Conservation (phyloP, 805 yeast species). For the Monosporozyma siamensis region DNA sequence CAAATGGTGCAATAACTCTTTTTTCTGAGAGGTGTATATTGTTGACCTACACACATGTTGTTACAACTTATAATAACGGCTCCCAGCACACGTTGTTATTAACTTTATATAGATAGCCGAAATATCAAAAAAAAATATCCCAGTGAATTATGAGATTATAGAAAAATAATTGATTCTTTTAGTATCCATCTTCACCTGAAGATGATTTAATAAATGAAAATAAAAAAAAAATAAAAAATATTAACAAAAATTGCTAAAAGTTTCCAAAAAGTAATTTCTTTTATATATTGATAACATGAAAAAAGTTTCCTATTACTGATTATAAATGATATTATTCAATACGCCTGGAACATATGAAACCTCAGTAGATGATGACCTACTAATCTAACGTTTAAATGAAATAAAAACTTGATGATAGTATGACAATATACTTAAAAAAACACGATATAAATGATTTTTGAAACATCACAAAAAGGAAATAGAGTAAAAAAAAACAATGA, state of each 20-base stretch:
- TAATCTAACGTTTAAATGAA: neutral
- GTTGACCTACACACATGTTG: too few species aligned
- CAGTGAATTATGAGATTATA: too few species aligned
- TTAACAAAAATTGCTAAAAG: neutral
- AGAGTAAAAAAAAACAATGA: neutral
- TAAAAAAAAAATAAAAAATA: neutral
- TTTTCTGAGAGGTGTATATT: too few species aligned
- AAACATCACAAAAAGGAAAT: neutral
- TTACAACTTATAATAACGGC: too few species aligned
- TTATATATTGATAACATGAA: neutral
- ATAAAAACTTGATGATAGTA: neutral
- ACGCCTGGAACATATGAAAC: neutral
- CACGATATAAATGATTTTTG: neutral
- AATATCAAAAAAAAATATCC: too few species aligned
- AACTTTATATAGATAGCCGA: too few species aligned
- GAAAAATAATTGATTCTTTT: neutral
- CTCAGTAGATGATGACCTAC: neutral
- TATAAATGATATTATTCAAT: neutral
- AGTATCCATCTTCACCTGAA: neutral
- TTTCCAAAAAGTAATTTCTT: neutral
- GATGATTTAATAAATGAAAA: neutral
- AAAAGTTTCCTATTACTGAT: neutral
- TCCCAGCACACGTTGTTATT: too few species aligned
- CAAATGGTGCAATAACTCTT: too few species aligned
- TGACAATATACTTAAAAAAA: neutral